A percentile compares a stretch with the other conserved stretches of the same genome.
phyloP scores from a whole-genome alignment of 441 rosid species.

The Kokia cookei region DNA sequence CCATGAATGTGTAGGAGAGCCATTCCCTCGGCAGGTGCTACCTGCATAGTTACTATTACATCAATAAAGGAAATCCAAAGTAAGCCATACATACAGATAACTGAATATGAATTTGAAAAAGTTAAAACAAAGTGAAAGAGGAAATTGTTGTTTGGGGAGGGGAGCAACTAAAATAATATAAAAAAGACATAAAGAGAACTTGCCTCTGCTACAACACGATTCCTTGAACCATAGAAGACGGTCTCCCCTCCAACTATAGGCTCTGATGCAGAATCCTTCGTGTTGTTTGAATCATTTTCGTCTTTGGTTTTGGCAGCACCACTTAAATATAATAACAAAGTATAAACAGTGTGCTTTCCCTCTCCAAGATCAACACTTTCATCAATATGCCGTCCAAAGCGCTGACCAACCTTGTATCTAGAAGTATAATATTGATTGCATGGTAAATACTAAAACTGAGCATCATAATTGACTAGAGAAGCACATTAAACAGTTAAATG shows the following conservation, averaged over 20 bases:
- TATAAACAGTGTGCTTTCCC: slow-evolving; percentile 72
- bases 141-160: not conserved
- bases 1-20: slow-evolving; percentile 93
- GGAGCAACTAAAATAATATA: not conserved
- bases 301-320: slow-evolving; percentile 51
- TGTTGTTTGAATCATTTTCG: slow-evolving; percentile 27
- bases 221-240: slow-evolving; percentile 80
- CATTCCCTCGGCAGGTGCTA: slow-evolving; percentile 92
- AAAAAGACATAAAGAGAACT: not conserved
- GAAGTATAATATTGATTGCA: slow-evolving; percentile 7
- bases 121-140: not conserved
- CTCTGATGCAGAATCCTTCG: slow-evolving; percentile 40
- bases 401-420: slow-evolving; percentile 86
- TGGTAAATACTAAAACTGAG: not conserved
- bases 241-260: slow-evolving; percentile 87
- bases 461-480: not conserved
- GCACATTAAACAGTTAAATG: not conserved
- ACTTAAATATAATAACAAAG: slow-evolving; percentile 79
- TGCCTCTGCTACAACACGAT: slow-evolving; percentile 74
- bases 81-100: not conserved
- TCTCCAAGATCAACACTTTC: slow-evolving; percentile 74
- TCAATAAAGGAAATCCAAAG: not conserved
- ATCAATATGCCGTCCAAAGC: slow-evolving; percentile 84
- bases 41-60: slow-evolving; percentile 32
- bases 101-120: not conserved